phyloP scores from a whole-genome alignment of 2,329 filamentous ascomycete species.

The Neoscytalidium dimidiatum region DNA sequence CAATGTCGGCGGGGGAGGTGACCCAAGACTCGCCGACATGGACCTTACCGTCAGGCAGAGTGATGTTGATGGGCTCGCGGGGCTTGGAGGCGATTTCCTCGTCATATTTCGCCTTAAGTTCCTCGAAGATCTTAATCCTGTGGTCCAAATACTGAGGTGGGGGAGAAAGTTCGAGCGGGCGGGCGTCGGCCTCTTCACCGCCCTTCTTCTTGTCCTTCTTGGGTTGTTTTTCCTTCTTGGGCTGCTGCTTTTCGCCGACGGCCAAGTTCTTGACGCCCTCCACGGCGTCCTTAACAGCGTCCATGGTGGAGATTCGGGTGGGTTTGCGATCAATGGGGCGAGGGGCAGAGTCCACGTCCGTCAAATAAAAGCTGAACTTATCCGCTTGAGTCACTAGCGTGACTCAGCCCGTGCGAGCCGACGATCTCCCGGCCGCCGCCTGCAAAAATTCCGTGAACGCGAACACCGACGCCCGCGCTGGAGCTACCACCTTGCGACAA shows the following conservation, averaged over 20 bases:
- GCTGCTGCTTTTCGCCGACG: slow-evolving; percentile 38
- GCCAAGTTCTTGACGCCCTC: slow-evolving; percentile 64
- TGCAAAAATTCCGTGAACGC: slow-evolving; percentile 18
- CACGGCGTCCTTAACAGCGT: slow-evolving; percentile 52
- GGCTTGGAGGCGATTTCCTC: slow-evolving; percentile 72
- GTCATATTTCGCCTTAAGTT: slow-evolving; percentile 80
- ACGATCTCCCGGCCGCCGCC: slow-evolving; percentile 2
- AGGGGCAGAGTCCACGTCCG: slow-evolving; percentile 19
- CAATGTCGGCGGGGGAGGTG: slow-evolving; percentile 81
- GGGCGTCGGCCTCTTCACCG: slow-evolving; percentile 35
- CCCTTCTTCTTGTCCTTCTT: slow-evolving; percentile 45
- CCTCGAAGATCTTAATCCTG: slow-evolving; percentile 84
- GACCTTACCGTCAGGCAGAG: slow-evolving; percentile 70
- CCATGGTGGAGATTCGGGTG: slow-evolving; percentile 42
- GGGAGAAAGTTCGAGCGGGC: slow-evolving; percentile 50
- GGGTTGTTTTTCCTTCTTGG: slow-evolving; percentile 30
- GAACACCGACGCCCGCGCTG: slow-evolving; percentile 11
- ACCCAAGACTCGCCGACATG: slow-evolving; percentile 82
- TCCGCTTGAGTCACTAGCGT: slow-evolving; percentile 14
- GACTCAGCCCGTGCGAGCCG: slow-evolving; percentile 22
- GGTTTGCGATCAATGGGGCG: slow-evolving; percentile 15
- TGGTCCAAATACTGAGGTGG: slow-evolving; percentile 78
- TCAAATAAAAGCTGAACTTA: slow-evolving; percentile 14
- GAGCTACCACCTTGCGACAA: slow-evolving; percentile 15
- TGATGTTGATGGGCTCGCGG: slow-evolving; percentile 72